Evolutionary conservation across 2,329 filamentous ascomycete genomes (phyloP).

Genomic region (Moelleriella libera): DNA sequence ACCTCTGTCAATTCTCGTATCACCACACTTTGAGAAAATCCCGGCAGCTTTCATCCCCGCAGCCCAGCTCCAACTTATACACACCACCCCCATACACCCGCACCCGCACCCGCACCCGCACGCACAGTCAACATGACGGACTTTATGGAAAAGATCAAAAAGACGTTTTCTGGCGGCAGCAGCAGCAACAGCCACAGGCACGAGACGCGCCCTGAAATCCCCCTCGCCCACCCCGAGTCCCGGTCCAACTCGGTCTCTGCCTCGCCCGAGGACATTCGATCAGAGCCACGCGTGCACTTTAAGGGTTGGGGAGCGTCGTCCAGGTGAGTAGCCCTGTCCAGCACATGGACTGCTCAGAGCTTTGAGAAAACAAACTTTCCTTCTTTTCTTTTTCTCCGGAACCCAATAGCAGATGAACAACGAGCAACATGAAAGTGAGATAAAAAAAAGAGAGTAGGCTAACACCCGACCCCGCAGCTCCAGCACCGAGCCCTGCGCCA

Average conservation of each 20-base stretch:
- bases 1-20: no score
- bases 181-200: no score
- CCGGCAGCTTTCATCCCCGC: no score
- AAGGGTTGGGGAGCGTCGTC: background rate
- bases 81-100: no score
- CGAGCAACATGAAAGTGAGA: no score
- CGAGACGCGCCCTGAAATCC: slow-evolving; percentile 2
- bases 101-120: no score
- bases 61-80: no score
- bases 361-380: background rate
- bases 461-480: background rate
- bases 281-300: slow-evolving; percentile 1
- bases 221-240: slow-evolving; percentile 1
- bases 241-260: slow-evolving; percentile 1
- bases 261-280: slow-evolving; percentile 1
- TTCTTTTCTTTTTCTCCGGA: no score
- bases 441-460: background rate
- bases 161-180: no score
- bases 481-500: background rate
- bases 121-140: background rate
- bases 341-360: background rate
- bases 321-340: background rate
- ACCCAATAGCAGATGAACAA: no score
- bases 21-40: no score
- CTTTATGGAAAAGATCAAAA: slow-evolving; percentile 3